Conservation (phyloP, 2,329 filamentous ascomycete genomes). For the Trichoderma brevicompactum region DNA sequence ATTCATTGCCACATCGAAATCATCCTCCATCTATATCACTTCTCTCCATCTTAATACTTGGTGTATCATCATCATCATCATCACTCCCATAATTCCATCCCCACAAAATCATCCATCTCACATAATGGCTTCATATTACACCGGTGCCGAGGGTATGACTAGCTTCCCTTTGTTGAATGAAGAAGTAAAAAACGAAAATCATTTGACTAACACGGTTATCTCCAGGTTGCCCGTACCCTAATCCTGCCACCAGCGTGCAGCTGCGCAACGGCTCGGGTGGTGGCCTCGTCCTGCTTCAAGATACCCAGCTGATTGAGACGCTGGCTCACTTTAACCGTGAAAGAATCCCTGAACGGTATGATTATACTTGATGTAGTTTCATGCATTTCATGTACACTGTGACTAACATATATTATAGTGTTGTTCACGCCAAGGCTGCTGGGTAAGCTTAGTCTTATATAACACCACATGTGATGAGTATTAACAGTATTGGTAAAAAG, state of each 20-base stretch:
- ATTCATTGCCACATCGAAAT: neutral
- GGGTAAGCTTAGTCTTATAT: constrained; percentile 34
- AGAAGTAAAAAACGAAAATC: neutral
- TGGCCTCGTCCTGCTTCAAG: constrained; percentile 19
- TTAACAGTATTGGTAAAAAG: neutral
- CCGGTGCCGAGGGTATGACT: constrained; percentile 37
- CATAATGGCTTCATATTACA: constrained; percentile 34
- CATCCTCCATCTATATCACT: neutral
- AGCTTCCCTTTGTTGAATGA: neutral
- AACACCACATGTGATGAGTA: neutral
- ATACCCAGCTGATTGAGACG: constrained; percentile 18
- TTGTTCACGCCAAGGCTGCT: constrained; percentile 41
- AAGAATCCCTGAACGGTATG: constrained; percentile 22
- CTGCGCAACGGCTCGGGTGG: constrained; percentile 9
- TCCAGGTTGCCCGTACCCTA: constrained; percentile 15
- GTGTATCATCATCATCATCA: neutral
- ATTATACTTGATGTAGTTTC: neutral
- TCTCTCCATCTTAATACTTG: neutral
- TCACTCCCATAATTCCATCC: neutral
- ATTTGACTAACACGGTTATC: neutral
- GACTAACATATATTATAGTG: neutral
- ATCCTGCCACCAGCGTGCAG: constrained; percentile 21
- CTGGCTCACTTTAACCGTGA: constrained; percentile 26
- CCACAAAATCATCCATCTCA: neutral
- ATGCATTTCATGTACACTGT: neutral